Conservation (phyloP, 148 eudicot genomes). For the Rhododendron williamsianum region DNA sequence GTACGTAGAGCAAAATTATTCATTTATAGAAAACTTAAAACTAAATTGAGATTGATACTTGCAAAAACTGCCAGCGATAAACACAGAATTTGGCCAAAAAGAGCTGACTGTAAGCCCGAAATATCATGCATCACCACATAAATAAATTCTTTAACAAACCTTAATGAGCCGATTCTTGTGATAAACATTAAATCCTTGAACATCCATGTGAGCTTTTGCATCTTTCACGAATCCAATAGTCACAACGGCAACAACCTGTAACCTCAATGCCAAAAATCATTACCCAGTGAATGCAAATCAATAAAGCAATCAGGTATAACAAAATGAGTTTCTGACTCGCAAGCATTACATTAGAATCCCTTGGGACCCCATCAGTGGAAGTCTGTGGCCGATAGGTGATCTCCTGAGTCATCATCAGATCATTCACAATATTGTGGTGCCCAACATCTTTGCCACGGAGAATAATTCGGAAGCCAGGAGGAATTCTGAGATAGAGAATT, state of each 20-base stretch:
- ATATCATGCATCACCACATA: background rate
- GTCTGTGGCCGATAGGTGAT: constrained; percentile 70
- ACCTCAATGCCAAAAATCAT: constrained; percentile 4
- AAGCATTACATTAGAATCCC: constrained; percentile 58
- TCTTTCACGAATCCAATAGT: constrained; percentile 94
- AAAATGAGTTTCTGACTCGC: constrained; percentile 3
- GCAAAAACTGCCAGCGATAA: background rate
- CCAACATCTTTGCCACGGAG: constrained; percentile 81
- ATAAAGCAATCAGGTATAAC: background rate
- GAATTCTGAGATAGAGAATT: constrained; percentile 79
- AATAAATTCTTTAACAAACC: constrained; percentile 39
- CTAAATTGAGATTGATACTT: background rate
- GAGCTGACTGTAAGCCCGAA: background rate
- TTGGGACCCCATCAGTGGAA: constrained; percentile 43
- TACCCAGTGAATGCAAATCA: background rate
- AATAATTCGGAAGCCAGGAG: constrained; percentile 64
- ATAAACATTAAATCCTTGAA: constrained; percentile 96
- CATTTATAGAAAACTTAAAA: background rate
- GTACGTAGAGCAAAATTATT: background rate
- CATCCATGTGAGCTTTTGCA: constrained; percentile 81
- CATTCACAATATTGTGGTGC: constrained; percentile 79
- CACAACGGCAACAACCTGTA: constrained; percentile 73
- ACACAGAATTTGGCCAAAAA: background rate
- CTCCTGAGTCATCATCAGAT: constrained; percentile 75
- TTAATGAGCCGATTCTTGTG: constrained; percentile 95